phyloP scores from a whole-genome alignment of 2,329 filamentous ascomycete species.

The Colletotrichum filicis region DNA sequence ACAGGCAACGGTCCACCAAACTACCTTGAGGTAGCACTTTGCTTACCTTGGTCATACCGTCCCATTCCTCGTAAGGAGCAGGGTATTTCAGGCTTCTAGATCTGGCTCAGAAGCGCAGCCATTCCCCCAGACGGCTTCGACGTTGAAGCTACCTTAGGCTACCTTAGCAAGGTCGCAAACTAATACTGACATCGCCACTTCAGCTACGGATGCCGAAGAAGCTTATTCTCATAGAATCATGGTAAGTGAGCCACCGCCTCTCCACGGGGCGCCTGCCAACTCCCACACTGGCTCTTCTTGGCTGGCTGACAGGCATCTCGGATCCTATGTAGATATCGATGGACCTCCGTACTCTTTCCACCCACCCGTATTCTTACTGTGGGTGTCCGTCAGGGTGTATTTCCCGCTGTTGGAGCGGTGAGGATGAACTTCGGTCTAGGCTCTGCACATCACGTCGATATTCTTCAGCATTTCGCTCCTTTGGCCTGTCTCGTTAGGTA shows the following conservation, averaged over 20 bases:
- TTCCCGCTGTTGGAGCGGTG: conserved; percentile 22
- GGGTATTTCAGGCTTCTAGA: conserved; percentile 4
- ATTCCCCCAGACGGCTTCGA: conserved; percentile 11
- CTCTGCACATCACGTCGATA: conserved; percentile 21
- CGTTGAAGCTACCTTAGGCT: conserved; percentile 25
- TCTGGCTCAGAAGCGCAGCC: conserved; percentile 10
- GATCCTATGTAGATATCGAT: conserved; percentile 1
- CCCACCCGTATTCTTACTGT: neutral
- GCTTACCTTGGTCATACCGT: conserved; percentile 14
- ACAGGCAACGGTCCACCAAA: conserved; percentile 34
- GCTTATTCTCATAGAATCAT: conserved; percentile 16
- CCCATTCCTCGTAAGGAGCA: conserved; percentile 10
- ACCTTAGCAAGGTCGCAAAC: neutral
- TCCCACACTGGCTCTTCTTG: neutral
- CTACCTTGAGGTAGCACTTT: conserved; percentile 5
- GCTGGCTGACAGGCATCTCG: neutral
- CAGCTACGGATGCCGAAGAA: conserved; percentile 25
- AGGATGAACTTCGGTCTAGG: conserved; percentile 26
- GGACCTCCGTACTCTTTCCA: neutral
- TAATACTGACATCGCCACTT: neutral
- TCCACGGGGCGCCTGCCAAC: conserved; percentile 20
- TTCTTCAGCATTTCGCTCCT: conserved; percentile 25
- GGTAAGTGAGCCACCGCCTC: conserved; percentile 24
- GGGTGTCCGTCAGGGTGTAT: conserved; percentile 10
- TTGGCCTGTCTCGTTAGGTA: neutral